These are phyloP conservation scores for Erysimum cheiranthoides DNA, from an alignment of 345 rosid species.

Conservation along the genomic window DNA sequence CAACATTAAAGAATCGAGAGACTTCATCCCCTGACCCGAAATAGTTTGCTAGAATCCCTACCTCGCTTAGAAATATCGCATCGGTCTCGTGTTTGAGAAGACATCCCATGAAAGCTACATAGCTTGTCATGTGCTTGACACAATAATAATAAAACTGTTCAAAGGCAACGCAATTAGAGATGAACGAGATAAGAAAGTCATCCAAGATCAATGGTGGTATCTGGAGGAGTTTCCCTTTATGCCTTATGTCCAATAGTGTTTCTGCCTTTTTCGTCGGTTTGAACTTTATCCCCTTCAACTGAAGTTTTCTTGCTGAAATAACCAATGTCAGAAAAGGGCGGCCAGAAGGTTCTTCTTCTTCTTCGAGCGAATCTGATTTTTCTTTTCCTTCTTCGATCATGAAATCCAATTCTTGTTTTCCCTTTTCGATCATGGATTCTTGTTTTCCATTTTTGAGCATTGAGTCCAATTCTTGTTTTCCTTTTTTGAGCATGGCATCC, in stretches of 20 bases:
- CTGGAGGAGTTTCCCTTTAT: neutral
- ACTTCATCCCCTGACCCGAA: constrained; percentile 59
- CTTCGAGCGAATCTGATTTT: neutral
- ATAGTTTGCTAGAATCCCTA: constrained; percentile 55
- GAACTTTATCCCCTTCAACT: neutral
- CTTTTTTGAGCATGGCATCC: no score
- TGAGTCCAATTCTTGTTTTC: no score
- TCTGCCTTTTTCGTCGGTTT: neutral
- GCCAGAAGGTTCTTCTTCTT: neutral
- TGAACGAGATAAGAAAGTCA: neutral
- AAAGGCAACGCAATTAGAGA: neutral
- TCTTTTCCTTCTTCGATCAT: neutral
- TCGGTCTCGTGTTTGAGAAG: constrained; percentile 51
- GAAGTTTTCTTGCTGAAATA: neutral
- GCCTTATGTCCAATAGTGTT: neutral
- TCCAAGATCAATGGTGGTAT: neutral
- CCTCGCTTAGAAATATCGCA: constrained; percentile 50
- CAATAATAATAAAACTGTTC: neutral
- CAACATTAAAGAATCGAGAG: constrained; percentile 50
- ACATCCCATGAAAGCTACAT: constrained; percentile 57
- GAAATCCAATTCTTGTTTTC: neutral
- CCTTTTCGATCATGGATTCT: neutral
- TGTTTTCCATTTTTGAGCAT: no score
- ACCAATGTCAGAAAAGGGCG: neutral
- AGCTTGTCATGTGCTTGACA: constrained; percentile 47